Percentiles rank a stretch among this genome's conserved stretches.
Conservation (phyloP, 202 grass and related monocot species). For the Brachypodium distachyon region DNA sequence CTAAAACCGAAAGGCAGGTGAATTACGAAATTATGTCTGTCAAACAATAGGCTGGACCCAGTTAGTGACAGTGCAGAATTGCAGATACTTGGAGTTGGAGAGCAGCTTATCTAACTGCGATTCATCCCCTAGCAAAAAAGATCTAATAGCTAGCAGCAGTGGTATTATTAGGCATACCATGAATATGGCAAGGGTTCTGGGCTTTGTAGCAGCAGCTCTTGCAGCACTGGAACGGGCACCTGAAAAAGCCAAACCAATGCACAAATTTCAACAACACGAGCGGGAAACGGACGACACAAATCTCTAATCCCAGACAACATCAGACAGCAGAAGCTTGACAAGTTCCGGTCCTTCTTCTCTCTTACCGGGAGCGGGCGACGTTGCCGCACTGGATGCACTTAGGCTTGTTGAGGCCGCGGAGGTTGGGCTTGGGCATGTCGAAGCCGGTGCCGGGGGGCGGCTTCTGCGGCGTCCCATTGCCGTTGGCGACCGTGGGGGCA, state of each 20-base stretch:
- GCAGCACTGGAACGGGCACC: slow-evolving; percentile 92
- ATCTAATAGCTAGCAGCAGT: not conserved
- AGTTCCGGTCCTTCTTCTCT: not conserved
- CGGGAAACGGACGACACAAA: not conserved
- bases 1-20: not conserved
- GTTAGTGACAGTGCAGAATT: not conserved
- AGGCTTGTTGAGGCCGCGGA: slow-evolving; percentile 85
- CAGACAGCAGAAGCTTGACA: not conserved
- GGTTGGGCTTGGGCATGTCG: slow-evolving; percentile 71
- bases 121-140: not conserved
- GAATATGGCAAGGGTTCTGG: slow-evolving; percentile 97
- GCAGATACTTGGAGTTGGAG: slow-evolving; percentile 7
- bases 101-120: not conserved
- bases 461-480: slow-evolving; percentile 58
- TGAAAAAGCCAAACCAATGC: slow-evolving; percentile 28
- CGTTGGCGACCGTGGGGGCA: slow-evolving; percentile 27
- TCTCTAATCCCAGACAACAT: not conserved
- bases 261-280: not conserved
- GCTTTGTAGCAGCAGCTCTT: slow-evolving; percentile 98
- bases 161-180: slow-evolving; percentile 41
- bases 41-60: not conserved
- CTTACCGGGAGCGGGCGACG: slow-evolving; percentile 87
- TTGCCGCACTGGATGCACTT: slow-evolving; percentile 98
- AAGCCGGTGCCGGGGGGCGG: slow-evolving; percentile 20
- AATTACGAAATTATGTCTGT: not conserved